Conservation (phyloP, 345 rosid species). For the Heritiera fomes region DNA sequence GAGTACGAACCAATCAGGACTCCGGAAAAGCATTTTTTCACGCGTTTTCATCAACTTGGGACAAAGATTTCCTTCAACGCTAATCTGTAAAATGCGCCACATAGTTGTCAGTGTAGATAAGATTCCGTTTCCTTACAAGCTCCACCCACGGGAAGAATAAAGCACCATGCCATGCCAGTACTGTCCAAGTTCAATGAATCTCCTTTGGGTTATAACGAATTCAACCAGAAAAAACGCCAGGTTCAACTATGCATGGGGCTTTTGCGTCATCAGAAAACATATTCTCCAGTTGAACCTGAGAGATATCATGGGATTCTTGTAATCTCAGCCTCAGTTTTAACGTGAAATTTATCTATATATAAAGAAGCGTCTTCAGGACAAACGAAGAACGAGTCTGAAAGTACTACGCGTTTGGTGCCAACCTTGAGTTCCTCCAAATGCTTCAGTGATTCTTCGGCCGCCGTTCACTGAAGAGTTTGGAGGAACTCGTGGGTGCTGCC, state of each 20-base stretch:
- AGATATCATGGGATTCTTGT: not conserved
- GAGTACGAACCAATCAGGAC: not conserved
- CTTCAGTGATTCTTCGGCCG: conserved; percentile 12
- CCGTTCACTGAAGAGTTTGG: conserved; percentile 15
- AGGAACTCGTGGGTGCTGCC: conserved; percentile 21
- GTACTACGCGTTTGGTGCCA: not conserved
- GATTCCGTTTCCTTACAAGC: not conserved
- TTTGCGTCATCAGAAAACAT: not conserved
- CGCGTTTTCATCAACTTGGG: not conserved
- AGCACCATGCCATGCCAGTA: not conserved
- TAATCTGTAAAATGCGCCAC: not conserved
- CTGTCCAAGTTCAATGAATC: conserved; percentile 18
- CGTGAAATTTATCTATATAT: not conserved
- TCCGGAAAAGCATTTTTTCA: not conserved
- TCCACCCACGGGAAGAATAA: not conserved
- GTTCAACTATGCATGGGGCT: not conserved
- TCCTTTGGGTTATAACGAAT: not conserved
- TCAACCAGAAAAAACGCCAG: conserved; percentile 9
- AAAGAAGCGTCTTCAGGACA: not conserved
- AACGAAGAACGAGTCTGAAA: not conserved
- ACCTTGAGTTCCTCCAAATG: conserved; percentile 15
- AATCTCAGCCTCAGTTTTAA: not conserved
- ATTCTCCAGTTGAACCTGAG: not conserved
- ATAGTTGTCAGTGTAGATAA: not conserved
- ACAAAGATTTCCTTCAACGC: not conserved